A percentile compares a stretch with the other conserved stretches of the same genome.
Conservation (phyloP, 1,284 basidiomycete genomes). For the Irpex lacteus region DNA sequence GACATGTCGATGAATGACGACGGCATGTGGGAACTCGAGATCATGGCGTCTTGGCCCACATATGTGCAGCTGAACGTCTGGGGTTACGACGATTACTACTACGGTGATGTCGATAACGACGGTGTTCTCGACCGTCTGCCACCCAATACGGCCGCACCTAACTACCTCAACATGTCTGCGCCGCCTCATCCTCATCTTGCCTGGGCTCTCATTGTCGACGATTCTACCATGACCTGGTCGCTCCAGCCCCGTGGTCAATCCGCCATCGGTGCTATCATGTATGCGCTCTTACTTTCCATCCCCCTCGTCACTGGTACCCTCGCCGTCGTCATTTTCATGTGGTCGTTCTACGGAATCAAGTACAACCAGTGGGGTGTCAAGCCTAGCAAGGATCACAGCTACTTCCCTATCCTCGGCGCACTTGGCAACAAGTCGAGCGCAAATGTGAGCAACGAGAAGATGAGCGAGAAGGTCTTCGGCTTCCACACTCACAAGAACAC, state of each 20-base stretch:
- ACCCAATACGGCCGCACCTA: constrained; percentile 80
- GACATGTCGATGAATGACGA: constrained; percentile 62
- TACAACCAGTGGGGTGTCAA: constrained; percentile 89
- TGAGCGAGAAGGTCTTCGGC: constrained; percentile 66
- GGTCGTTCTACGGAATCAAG: constrained; percentile 93
- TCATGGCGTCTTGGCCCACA: constrained; percentile 84
- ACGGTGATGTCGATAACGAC: constrained; percentile 85
- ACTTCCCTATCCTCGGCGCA: constrained; percentile 73
- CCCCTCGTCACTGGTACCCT: constrained; percentile 82
- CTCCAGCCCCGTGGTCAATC: constrained; percentile 81
- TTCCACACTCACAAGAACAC: constrained; percentile 43
- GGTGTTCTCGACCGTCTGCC: constrained; percentile 87
- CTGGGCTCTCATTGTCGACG: constrained; percentile 81
- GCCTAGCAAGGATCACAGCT: constrained; percentile 61
- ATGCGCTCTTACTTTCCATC: constrained; percentile 75
- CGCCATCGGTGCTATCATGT: constrained; percentile 79
- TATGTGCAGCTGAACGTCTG: constrained; percentile 67
- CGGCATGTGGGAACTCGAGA: constrained; percentile 74
- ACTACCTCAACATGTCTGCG: constrained; percentile 87
- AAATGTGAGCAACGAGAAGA: constrained; percentile 53
- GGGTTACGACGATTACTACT: constrained; percentile 86
- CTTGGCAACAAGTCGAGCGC: constrained; percentile 64
- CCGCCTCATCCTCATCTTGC: constrained; percentile 79
- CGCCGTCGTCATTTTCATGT: constrained; percentile 87
- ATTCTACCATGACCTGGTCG: constrained; percentile 73